Percentiles rank a stretch among this genome's conserved stretches.
Evolutionary conservation across 2,329 filamentous ascomycete species (phyloP).

Genomic region (Rhynchosporium agropyri): DNA sequence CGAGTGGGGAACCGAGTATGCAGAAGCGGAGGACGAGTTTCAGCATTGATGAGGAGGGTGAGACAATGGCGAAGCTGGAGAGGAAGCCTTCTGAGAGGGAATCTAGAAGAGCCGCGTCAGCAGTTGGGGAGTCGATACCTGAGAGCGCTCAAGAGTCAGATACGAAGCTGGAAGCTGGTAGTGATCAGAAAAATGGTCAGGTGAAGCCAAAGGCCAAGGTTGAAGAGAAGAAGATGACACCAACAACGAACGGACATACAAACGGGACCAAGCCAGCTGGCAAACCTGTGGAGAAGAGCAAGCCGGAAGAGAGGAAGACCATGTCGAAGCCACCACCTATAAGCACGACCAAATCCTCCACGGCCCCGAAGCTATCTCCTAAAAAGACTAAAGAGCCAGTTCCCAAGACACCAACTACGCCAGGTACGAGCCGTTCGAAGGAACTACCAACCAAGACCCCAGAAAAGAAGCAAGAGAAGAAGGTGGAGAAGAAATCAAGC

Average conservation of each 20-base stretch:
- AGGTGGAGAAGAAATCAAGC: slow-evolving; percentile 29
- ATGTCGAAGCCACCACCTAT: slow-evolving; percentile 34
- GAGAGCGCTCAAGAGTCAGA: slow-evolving; percentile 37
- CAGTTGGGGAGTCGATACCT: slow-evolving; percentile 37
- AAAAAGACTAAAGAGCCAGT: slow-evolving; percentile 41
- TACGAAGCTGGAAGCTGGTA: slow-evolving; percentile 32
- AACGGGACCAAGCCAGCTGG: slow-evolving; percentile 24
- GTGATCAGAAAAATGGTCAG: slow-evolving; percentile 27
- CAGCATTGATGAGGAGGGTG: slow-evolving; percentile 36
- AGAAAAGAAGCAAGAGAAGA: slow-evolving; percentile 31
- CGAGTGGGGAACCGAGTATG: slow-evolving; percentile 36
- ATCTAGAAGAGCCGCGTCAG: slow-evolving; percentile 35
- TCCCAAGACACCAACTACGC: slow-evolving; percentile 46
- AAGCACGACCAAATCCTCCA: slow-evolving; percentile 33
- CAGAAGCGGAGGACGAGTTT: slow-evolving; percentile 38
- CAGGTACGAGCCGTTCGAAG: slow-evolving; percentile 36
- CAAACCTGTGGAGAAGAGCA: slow-evolving; percentile 16
- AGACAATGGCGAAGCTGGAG: slow-evolving; percentile 33
- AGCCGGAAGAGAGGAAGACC: slow-evolving; percentile 28
- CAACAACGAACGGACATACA: slow-evolving; percentile 29
- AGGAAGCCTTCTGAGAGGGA: slow-evolving; percentile 37
- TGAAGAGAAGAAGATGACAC: slow-evolving; percentile 25
- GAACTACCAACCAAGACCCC: slow-evolving; percentile 37
- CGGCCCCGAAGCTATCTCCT: slow-evolving; percentile 38
- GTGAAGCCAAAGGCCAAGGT: slow-evolving; percentile 28